Evolutionary conservation across 192 early-diverging fungal species (phyloP).

Genomic region (Coemansia sp.): DNA sequence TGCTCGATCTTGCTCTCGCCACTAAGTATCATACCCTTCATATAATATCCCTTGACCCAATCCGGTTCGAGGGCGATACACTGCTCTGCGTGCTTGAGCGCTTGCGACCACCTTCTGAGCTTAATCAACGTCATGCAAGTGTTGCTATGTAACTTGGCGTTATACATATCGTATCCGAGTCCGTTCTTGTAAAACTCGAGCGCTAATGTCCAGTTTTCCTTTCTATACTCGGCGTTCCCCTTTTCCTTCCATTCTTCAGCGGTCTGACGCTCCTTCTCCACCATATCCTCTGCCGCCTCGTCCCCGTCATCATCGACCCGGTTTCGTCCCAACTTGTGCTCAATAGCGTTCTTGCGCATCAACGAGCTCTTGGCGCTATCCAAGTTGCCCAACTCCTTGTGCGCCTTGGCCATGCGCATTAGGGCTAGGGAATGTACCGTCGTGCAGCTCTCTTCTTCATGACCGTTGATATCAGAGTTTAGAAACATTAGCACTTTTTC

Average conservation of each 20-base stretch:
- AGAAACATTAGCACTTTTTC: conserved; percentile 55
- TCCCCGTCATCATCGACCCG: conserved; percentile 12
- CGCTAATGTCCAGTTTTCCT: conserved; percentile 51
- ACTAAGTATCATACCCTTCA: conserved; percentile 54
- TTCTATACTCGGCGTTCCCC: conserved; percentile 50
- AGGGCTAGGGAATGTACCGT: conserved; percentile 57
- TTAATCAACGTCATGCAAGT: conserved; percentile 56
- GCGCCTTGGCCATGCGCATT: conserved; percentile 58
- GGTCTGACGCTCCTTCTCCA: conserved; percentile 19
- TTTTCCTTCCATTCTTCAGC: conserved; percentile 57
- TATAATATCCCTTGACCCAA: conserved; percentile 58
- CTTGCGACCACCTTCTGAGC: conserved; percentile 50
- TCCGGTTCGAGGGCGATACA: conserved; percentile 54
- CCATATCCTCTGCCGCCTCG: conserved; percentile 6
- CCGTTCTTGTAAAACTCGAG: conserved; percentile 52
- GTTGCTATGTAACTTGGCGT: conserved; percentile 53
- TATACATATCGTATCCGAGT: conserved; percentile 54
- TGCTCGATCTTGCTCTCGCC: conserved; percentile 56
- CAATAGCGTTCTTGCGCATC: conserved; percentile 55
- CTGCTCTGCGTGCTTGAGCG: conserved; percentile 58
- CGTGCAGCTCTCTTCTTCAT: conserved; percentile 52
- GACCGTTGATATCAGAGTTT: conserved; percentile 46
- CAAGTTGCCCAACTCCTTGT: conserved; percentile 53
- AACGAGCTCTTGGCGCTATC: conserved; percentile 54
- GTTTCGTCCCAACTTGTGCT: conserved; percentile 53